Evolutionary conservation across 2,329 filamentous ascomycete genomes (phyloP).

Genomic region (Stromatinia cepivora): DNA sequence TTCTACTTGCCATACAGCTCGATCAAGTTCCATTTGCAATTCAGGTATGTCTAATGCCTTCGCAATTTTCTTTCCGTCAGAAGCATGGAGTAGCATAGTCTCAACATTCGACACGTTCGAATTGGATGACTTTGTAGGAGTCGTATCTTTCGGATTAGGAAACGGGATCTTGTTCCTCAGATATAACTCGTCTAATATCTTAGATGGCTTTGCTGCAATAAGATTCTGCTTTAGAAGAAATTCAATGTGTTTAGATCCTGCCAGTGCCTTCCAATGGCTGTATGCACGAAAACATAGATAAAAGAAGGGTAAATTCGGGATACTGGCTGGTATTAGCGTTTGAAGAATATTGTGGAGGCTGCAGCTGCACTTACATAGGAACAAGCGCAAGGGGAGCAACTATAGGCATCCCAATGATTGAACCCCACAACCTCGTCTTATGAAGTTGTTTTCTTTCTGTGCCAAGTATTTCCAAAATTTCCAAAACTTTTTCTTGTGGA

Average conservation of each 20-base stretch:
- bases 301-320: conserved; percentile 96
- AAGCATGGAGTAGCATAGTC: conserved; percentile 49
- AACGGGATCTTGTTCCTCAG: conserved; percentile 33
- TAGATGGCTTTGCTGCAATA: conserved; percentile 64
- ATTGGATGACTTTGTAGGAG: conserved; percentile 22
- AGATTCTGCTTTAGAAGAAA: conserved; percentile 76
- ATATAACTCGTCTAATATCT: conserved; percentile 75
- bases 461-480: conserved; percentile 68
- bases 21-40: conserved; percentile 69
- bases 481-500: conserved; percentile 59
- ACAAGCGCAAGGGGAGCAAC: conserved; percentile 79
- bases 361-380: conserved; percentile 66
- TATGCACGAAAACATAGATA: conserved; percentile 89
- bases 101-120: conserved; percentile 37
- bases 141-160: conserved; percentile 6
- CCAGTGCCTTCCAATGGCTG: conserved; percentile 86
- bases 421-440: conserved; percentile 74
- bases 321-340: conserved; percentile 49
- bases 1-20: conserved; percentile 74
- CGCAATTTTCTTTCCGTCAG: conserved; percentile 58
- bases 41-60: conserved; percentile 66
- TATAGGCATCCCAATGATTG: conserved; percentile 78
- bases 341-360: background rate
- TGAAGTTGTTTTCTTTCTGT: conserved; percentile 81
- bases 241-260: conserved; percentile 80